Percentiles rank a stretch among this genome's conserved stretches.
phyloP scores from a whole-genome alignment of 2,329 filamentous ascomycete genomes.

The Penicillium sclerotiorum region DNA sequence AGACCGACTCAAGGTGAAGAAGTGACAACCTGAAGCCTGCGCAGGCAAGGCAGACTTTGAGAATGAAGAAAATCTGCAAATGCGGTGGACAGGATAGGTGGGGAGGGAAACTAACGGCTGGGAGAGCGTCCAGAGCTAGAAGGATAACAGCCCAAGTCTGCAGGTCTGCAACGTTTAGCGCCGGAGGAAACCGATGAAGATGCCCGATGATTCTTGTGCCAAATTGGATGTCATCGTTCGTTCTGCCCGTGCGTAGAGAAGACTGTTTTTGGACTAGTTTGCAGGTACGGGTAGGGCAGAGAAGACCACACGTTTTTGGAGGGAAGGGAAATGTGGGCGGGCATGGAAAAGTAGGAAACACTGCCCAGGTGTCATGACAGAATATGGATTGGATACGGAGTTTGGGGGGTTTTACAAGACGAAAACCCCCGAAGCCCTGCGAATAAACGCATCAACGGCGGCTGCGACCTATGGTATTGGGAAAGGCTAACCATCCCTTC shows the following conservation, averaged over 20 bases:
- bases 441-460: constrained; percentile 21
- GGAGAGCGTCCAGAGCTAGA: constrained; percentile 18
- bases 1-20: constrained; percentile 29
- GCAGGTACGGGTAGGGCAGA: background rate
- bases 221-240: constrained; percentile 24
- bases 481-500: constrained; percentile 23
- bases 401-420: background rate
- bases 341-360: background rate
- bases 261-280: background rate
- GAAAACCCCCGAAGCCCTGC: background rate
- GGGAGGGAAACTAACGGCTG: constrained; percentile 23
- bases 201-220: constrained; percentile 8
- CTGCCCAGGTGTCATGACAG: background rate
- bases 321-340: background rate
- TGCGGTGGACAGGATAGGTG: constrained; percentile 27
- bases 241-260: background rate
- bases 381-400: constrained; percentile 2
- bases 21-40: constrained; percentile 31
- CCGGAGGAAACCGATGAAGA: constrained; percentile 29
- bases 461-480: constrained; percentile 15
- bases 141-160: constrained; percentile 34
- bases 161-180: constrained; percentile 36
- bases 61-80: constrained; percentile 22
- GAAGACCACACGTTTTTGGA: background rate
- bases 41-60: constrained; percentile 41